phyloP scores from a whole-genome alignment of 129 eudicot genomes.

The Lactuca saligna region DNA sequence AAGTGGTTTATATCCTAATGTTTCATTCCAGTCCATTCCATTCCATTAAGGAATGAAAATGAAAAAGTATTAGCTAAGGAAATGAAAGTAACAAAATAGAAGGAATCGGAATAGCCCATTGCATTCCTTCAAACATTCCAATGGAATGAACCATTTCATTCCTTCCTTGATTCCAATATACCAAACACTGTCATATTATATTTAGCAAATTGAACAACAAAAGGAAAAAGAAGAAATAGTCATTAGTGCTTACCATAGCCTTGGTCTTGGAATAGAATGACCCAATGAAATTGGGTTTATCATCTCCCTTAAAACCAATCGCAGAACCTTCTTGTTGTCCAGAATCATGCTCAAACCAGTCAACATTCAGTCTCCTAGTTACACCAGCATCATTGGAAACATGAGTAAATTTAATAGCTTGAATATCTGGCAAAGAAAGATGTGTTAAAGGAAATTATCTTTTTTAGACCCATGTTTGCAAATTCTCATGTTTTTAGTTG shows the following conservation, averaged over 20 bases:
- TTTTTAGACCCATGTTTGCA: no score
- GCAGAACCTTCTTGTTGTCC: background rate
- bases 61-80: no score
- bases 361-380: constrained; percentile 37
- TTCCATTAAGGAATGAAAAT: no score
- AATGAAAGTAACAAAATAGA: no score
- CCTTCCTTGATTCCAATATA: background rate
- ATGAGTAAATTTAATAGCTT: constrained; percentile 16
- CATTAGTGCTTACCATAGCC: background rate
- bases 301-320: background rate
- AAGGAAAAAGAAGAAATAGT: background rate
- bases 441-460: no score
- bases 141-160: background rate
- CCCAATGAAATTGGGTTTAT: background rate
- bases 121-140: background rate
- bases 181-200: background rate
- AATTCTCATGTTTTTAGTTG: no score
- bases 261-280: background rate
- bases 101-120: no score
- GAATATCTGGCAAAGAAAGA: background rate
- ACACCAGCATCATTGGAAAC: constrained; percentile 38
- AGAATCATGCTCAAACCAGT: constrained; percentile 18
- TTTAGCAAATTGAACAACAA: background rate
- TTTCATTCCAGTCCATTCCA: no score
- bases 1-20: no score